Conservation (phyloP, 2,329 filamentous ascomycete species). For the Fusarium mexicanum region DNA sequence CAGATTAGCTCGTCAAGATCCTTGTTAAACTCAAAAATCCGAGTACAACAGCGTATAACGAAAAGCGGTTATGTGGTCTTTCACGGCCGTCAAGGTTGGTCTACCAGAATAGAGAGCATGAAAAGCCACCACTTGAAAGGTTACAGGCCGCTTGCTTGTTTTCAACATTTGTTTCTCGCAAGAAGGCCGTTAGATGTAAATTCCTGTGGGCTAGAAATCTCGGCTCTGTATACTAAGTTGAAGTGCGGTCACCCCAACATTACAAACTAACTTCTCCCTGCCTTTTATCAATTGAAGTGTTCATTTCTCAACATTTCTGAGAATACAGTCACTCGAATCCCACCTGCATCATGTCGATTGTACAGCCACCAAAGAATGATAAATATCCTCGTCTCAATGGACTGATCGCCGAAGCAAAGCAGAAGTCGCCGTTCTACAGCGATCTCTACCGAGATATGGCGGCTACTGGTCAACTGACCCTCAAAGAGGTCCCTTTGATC, state of each 20-base stretch:
- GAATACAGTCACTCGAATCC: fast-evolving
- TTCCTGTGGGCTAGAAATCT: not conserved
- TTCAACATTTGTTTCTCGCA: not conserved
- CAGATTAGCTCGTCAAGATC: not conserved
- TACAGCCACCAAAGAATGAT: not conserved
- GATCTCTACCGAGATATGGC: not conserved
- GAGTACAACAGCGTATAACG: not conserved
- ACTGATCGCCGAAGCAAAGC: not conserved
- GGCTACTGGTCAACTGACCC: not conserved
- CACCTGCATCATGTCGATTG: not conserved
- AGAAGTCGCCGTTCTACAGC: not conserved
- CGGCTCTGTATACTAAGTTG: not conserved
- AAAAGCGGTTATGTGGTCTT: not conserved
- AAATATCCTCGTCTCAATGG: not conserved
- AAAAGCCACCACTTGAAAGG: not conserved
- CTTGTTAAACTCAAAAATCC: not conserved
- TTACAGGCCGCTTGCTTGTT: not conserved
- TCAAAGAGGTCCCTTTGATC: not conserved
- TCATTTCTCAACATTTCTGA: not conserved
- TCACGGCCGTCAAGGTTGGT: not conserved
- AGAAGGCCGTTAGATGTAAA: not conserved
- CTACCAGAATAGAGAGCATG: not conserved
- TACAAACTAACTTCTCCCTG: not conserved
- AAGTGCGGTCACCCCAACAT: not conserved
- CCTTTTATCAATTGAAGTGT: not conserved